A percentile compares a stretch with the other conserved stretches of the same genome.
phyloP scores from a whole-genome alignment of 2,329 filamentous ascomycete species.

The Drechslerella coelobrocha region DNA sequence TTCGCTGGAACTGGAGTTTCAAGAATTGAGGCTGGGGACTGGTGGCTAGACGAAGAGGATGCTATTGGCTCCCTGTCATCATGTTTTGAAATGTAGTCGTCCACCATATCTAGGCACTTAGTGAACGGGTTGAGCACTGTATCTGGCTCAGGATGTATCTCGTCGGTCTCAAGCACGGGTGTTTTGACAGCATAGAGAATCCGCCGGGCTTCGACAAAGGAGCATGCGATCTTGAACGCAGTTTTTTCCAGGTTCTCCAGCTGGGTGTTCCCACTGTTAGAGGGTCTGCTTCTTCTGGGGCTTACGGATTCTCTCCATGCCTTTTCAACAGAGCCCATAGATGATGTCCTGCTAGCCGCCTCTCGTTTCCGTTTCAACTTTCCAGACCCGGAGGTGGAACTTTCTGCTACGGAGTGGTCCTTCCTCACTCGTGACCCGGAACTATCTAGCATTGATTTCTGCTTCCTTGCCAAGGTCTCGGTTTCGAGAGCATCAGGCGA shows the following conservation, averaged over 20 bases:
- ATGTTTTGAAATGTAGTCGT: conserved; percentile 70
- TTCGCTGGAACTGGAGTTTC: conserved; percentile 31
- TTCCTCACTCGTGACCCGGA: conserved; percentile 55
- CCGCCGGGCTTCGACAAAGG: conserved; percentile 64
- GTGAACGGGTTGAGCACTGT: conserved; percentile 61
- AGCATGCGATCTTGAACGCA: conserved; percentile 66
- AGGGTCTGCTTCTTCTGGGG: conserved; percentile 61
- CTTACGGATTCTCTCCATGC: conserved; percentile 61
- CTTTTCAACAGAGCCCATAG: conserved; percentile 59
- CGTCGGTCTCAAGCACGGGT: conserved; percentile 19
- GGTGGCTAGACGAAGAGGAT: conserved; percentile 11
- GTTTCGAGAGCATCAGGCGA: conserved; percentile 65
- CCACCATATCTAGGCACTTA: conserved; percentile 65
- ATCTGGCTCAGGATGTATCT: conserved; percentile 21
- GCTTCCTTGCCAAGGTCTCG: conserved; percentile 53
- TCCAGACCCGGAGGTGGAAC: conserved; percentile 54
- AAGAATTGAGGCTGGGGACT: conserved; percentile 19
- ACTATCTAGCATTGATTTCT: conserved; percentile 54
- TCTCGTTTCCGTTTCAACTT: conserved; percentile 67
- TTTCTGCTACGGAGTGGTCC: conserved; percentile 54
- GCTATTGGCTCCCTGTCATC: conserved; percentile 55
- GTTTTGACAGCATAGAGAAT: conserved; percentile 64
- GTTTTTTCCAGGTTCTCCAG: conserved; percentile 64
- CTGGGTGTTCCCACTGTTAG: conserved; percentile 55
- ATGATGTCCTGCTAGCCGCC: conserved; percentile 59